Percentiles rank a stretch among this genome's conserved stretches.
Evolutionary conservation across 495 filamentous ascomycete genomes (phyloP).

Genomic region (Annulohypoxylon nitens): DNA sequence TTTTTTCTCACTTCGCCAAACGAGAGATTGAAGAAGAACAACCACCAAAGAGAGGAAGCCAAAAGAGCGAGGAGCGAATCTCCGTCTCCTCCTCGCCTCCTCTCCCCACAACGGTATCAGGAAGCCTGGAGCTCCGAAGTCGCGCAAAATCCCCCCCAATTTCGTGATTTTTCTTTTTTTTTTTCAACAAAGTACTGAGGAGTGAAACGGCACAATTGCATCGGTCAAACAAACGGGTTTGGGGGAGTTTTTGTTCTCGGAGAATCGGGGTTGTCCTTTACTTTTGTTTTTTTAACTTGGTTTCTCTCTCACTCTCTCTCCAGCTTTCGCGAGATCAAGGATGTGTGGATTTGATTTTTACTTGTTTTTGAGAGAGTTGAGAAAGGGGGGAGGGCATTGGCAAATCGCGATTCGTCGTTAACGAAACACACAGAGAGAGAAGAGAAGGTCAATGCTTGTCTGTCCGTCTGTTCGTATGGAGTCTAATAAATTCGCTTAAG

Average conservation of each 20-base stretch:
- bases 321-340: conserved; percentile 2
- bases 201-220: conserved; percentile 29
- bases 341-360: conserved; percentile 1
- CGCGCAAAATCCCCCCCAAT: not conserved
- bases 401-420: too few species aligned
- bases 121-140: conserved; percentile 41
- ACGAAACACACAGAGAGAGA: too few species aligned
- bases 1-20: not conserved
- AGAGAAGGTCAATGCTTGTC: too few species aligned
- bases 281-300: not conserved
- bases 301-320: not conserved
- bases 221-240: conserved; percentile 5
- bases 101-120: conserved; percentile 1
- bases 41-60: not conserved
- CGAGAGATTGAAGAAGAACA: not conserved
- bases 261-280: not conserved
- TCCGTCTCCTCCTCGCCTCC: not conserved
- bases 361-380: conserved; percentile 4
- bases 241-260: conserved; percentile 31
- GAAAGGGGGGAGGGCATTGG: too few species aligned
- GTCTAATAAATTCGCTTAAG: conserved; percentile 32
- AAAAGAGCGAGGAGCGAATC: not conserved
- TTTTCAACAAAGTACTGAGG: not conserved
- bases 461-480: conserved; percentile 23
- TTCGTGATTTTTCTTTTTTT: conserved; percentile 10